Percentiles rank a stretch among this genome's conserved stretches.
Conservation (phyloP, 306 rosid genomes). For the Clitoria ternatea region DNA sequence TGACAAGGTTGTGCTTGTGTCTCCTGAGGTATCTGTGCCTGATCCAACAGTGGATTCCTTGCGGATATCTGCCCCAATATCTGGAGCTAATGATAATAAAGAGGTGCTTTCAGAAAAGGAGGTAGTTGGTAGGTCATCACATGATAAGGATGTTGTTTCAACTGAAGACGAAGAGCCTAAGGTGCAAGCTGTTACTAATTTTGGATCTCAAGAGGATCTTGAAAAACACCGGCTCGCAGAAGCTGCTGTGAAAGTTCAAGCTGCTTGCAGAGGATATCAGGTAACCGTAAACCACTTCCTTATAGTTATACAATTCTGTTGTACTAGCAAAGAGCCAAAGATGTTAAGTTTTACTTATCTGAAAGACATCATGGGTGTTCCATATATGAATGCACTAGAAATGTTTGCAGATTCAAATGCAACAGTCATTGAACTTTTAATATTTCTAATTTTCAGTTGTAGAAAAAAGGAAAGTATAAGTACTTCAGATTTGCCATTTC, state of each 20-base stretch:
- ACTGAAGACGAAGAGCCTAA: conserved; percentile 22
- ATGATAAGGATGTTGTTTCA: conserved; percentile 23
- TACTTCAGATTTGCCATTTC: neutral
- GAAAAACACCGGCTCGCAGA: conserved; percentile 38
- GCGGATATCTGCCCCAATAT: conserved; percentile 38
- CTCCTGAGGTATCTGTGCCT: conserved; percentile 41
- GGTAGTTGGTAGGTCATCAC: conserved; percentile 28
- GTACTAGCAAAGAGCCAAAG: neutral
- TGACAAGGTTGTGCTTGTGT: conserved; percentile 37
- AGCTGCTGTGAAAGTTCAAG: conserved; percentile 61
- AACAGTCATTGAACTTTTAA: neutral
- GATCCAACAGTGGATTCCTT: conserved; percentile 40
- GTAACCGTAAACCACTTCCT: conserved; percentile 46
- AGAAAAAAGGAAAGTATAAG: neutral
- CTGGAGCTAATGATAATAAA: conserved; percentile 32
- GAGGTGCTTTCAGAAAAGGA: conserved; percentile 38
- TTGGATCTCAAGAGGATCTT: conserved; percentile 33
- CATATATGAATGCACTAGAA: conserved; percentile 4
- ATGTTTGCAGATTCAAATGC: neutral
- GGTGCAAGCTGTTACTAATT: conserved; percentile 20
- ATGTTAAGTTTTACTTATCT: neutral
- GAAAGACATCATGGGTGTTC: neutral
- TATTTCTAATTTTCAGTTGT: neutral
- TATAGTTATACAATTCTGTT: neutral
- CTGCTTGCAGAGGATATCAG: conserved; percentile 71